Evolutionary conservation across 345 rosid genomes (phyloP), one percentile per base, ranked within the genome.

Genomic region (Camelina laxa): DNA sequence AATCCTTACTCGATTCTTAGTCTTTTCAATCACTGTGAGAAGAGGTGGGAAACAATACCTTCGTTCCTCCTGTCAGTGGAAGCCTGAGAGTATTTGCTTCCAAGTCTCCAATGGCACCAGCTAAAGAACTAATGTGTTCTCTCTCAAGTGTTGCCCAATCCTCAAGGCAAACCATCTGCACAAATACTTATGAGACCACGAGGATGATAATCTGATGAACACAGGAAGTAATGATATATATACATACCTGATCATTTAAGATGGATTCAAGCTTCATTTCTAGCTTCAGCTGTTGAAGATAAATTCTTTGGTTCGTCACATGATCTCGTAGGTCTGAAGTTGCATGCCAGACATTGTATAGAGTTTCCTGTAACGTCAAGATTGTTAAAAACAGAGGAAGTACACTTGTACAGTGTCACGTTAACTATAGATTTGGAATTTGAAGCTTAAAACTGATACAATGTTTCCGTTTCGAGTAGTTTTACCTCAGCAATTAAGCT

Each of bases 1-100:
- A 24, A 64, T 55, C 50, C 62, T 4, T n/a, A 62, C 41, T 15
- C 31, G 16, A 17, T 64, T 38, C 53, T 56, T 63, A 16, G 11
- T 51, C 38, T 17, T 21, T 64, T 17, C 19, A 6, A 22, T 14
- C 13, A 10, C 14, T 57, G 16, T 47, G 24, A 16, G 65, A 31
- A 78, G 71, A 31, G 14, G 36, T 59, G 7, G 79, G 19, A 80
- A 73, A 73, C 21, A 9, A 42, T 80, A 92, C 98, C 88, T 84
- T 84, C 82, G 97, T 91, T 76, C 92, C 91, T 61, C 88, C 86
- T 10, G 89, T 80, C 19, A 89, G 72, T 10, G 99, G 97, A 77
- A 95, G 82, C 48, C 91, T 91, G 31, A 87, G 88, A 41, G 99
- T 95, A 85, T 86, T 86, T 2, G 97, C 92, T 85, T 90, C 88